A percentile compares a stretch with the other conserved stretches of the same genome.
Evolutionary conservation across 225 moss, liverwort and hornwort genomes (phyloP).

Genomic region (Rhytidiadelphus loreus): DNA sequence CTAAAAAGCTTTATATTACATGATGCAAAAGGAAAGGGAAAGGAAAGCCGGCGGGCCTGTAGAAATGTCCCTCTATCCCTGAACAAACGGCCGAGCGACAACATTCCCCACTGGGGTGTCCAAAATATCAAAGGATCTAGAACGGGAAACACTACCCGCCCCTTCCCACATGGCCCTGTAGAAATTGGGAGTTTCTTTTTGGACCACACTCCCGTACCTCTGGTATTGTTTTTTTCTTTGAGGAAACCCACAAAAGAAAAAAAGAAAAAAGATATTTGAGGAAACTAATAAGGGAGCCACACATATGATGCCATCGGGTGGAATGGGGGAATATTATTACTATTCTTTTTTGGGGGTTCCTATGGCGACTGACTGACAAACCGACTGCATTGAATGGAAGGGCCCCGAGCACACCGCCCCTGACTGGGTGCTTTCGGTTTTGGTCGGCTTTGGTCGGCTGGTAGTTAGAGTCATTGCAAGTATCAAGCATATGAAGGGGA

Average conservation of each 20-base stretch:
- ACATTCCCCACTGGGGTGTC: conserved; percentile 1
- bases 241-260: no score
- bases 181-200: not conserved
- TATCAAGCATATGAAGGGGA: not conserved
- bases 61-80: not conserved
- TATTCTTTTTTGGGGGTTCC: not conserved
- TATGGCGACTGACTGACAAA: not conserved
- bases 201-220: not conserved
- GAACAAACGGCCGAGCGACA: not conserved
- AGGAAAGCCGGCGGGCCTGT: no score
- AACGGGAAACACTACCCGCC: not conserved
- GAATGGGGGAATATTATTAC: not conserved
- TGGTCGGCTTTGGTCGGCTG: conserved; percentile 17
- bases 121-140: conserved; percentile 12
- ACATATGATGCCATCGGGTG: not conserved
- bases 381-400: not conserved
- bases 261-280: no score
- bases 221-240: no score
- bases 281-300: not conserved
- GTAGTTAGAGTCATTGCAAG: not conserved
- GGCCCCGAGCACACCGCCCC: not conserved
- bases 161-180: not conserved
- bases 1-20: no score
- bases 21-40: no score
- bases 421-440: not conserved